phyloP scores from a whole-genome alignment of 2,329 filamentous ascomycete species.

The Pyricularia grisea region DNA sequence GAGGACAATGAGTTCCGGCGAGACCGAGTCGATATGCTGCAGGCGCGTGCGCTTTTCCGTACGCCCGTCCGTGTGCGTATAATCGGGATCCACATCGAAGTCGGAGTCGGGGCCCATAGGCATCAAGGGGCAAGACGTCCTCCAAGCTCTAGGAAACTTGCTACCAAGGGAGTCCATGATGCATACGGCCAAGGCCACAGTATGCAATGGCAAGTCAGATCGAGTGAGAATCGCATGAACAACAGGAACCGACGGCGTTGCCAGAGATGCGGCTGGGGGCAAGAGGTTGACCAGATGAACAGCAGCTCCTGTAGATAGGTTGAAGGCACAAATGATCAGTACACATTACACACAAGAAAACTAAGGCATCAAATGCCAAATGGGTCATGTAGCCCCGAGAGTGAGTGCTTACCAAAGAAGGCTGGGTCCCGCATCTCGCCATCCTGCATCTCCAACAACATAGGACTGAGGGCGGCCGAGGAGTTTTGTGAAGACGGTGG shows the following conservation, averaged over 20 bases:
- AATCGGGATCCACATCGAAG: slow-evolving; percentile 19
- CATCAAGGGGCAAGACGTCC: slow-evolving; percentile 44
- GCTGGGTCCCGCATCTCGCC: slow-evolving; percentile 7
- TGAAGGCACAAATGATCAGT: slow-evolving; percentile 8
- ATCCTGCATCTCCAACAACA: slow-evolving; percentile 18
- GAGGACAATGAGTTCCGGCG: slow-evolving; percentile 54
- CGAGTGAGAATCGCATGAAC: slow-evolving; percentile 52
- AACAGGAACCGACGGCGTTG: slow-evolving; percentile 44
- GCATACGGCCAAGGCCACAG: slow-evolving; percentile 54
- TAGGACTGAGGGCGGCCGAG: slow-evolving; percentile 33
- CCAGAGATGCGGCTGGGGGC: slow-evolving; percentile 52
- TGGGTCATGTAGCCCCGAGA: background rate
- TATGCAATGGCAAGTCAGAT: slow-evolving; percentile 49
- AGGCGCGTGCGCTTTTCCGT: slow-evolving; percentile 11
- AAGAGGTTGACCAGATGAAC: slow-evolving; percentile 59
- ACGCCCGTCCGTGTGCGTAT: slow-evolving; percentile 13
- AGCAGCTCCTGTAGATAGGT: slow-evolving; percentile 42
- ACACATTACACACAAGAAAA: background rate
- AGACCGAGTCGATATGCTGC: slow-evolving; percentile 49
- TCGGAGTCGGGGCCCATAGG: slow-evolving; percentile 11
- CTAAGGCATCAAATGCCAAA: background rate
- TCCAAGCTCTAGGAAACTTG: slow-evolving; percentile 54
- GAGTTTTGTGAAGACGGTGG: slow-evolving; percentile 44
- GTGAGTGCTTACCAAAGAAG: slow-evolving; percentile 24
- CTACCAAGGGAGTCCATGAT: slow-evolving; percentile 56